A percentile compares a stretch with the other conserved stretches of the same genome.
Evolutionary conservation across 2,329 filamentous ascomycete species (phyloP).

Genomic region (Huntiella savannae): DNA sequence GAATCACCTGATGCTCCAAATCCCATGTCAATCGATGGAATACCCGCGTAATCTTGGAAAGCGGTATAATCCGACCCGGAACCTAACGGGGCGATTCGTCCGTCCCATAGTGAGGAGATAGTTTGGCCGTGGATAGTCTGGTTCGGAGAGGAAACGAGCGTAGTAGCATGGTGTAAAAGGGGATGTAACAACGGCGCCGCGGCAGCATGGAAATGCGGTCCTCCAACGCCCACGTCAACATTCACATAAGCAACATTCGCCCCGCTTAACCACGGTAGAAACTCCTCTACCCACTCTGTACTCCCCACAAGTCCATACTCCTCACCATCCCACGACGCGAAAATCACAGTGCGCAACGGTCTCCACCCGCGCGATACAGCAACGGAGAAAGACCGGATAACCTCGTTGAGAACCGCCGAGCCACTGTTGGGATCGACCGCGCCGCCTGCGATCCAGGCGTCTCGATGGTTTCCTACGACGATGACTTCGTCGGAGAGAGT

Average conservation of each 20-base stretch:
- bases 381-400: slow-evolving; percentile 54
- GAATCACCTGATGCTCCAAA: slow-evolving; percentile 28
- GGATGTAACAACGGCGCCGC: slow-evolving; percentile 62
- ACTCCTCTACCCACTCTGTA: slow-evolving; percentile 88
- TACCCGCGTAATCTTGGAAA: slow-evolving; percentile 53
- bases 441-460: slow-evolving; percentile 78
- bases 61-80: slow-evolving; percentile 58
- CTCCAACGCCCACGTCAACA: slow-evolving; percentile 55
- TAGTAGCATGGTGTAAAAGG: slow-evolving; percentile 47
- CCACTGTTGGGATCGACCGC: slow-evolving; percentile 70
- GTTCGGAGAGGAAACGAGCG: slow-evolving; percentile 49
- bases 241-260: slow-evolving; percentile 71
- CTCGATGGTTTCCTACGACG: slow-evolving; percentile 78
- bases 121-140: slow-evolving; percentile 56
- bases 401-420: slow-evolving; percentile 60
- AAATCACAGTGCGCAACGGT: slow-evolving; percentile 71
- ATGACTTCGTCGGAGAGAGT: slow-evolving; percentile 70
- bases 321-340: slow-evolving; percentile 66
- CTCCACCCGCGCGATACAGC: slow-evolving; percentile 41
- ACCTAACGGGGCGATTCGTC: slow-evolving; percentile 44
- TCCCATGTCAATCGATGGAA: slow-evolving; percentile 45
- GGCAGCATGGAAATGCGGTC: slow-evolving; percentile 41
- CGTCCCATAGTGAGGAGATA: slow-evolving; percentile 48
- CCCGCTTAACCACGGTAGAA: slow-evolving; percentile 57
- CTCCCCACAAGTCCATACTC: slow-evolving; percentile 76